Conservation (phyloP, 495 filamentous ascomycete genomes). For the Penicillium cinerascens region DNA sequence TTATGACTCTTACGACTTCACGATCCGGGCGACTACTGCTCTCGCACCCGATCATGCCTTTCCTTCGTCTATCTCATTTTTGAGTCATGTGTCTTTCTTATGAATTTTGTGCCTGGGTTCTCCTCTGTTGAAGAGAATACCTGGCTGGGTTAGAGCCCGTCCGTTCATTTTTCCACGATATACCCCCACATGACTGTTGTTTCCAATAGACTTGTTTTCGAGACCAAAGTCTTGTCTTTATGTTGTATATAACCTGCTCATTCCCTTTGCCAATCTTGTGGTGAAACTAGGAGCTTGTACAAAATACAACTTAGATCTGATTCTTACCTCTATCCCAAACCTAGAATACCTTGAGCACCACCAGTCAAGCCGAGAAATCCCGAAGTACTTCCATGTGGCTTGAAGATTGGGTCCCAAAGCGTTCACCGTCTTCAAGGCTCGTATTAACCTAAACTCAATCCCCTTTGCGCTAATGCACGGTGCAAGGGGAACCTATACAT, state of each 20-base stretch:
- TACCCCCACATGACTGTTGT: conserved; percentile 3
- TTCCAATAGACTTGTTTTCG: background rate
- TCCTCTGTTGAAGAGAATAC: background rate
- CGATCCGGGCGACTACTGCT: conserved; percentile 38
- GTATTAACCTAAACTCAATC: background rate
- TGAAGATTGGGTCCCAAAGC: background rate
- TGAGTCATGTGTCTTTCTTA: conserved; percentile 5
- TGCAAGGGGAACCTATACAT: background rate
- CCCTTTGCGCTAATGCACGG: background rate
- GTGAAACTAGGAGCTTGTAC: background rate
- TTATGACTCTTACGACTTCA: conserved; percentile 35
- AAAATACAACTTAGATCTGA: background rate
- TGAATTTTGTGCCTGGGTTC: background rate
- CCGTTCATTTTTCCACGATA: conserved; percentile 19
- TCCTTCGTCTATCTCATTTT: conserved; percentile 29
- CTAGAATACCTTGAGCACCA: background rate
- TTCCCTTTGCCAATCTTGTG: too few relatives aligned
- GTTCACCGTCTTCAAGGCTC: too few relatives aligned
- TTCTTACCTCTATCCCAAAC: background rate
- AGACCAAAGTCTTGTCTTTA: background rate
- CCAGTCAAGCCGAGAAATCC: background rate
- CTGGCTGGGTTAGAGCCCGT: conserved; percentile 3
- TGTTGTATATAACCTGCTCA: background rate
- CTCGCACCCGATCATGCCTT: conserved; percentile 36
- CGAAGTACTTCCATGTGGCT: background rate